Conservation (phyloP, 305 asterid genomes). For the Fraxinus nigra region DNA sequence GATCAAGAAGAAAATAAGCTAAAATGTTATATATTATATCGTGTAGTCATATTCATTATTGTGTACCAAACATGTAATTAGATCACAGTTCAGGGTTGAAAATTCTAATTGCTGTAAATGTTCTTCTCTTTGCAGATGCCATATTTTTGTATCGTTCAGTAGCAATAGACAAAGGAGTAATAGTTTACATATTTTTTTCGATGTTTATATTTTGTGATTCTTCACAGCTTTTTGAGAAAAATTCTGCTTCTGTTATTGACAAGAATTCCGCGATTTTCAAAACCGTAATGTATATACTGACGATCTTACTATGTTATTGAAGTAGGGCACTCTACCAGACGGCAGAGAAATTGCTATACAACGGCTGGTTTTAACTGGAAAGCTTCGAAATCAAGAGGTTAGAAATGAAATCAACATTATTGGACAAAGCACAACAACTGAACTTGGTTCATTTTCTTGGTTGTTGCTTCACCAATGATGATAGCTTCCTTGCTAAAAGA, state of each 20-base stretch:
- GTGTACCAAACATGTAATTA: neutral
- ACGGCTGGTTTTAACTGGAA: neutral
- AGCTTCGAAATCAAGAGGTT: neutral
- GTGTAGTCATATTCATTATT: neutral
- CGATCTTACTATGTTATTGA: neutral
- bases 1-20: neutral
- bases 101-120: neutral
- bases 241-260: neutral
- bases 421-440: neutral
- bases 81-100: neutral
- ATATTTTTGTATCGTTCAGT: slow-evolving; percentile 8
- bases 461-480: too few species aligned
- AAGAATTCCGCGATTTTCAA: neutral
- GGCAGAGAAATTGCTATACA: neutral
- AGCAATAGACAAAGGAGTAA: neutral
- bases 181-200: neutral
- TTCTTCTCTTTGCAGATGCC: slow-evolving; percentile 14
- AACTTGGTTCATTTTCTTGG: too few species aligned
- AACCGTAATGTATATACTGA: neutral
- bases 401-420: neutral
- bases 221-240: neutral
- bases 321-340: neutral
- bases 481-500: too few species aligned
- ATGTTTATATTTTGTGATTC: neutral
- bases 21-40: neutral